Base-by-base conservation (phyloP, 345 rosid species). In the Eucalyptus cloeziana region DNA sequence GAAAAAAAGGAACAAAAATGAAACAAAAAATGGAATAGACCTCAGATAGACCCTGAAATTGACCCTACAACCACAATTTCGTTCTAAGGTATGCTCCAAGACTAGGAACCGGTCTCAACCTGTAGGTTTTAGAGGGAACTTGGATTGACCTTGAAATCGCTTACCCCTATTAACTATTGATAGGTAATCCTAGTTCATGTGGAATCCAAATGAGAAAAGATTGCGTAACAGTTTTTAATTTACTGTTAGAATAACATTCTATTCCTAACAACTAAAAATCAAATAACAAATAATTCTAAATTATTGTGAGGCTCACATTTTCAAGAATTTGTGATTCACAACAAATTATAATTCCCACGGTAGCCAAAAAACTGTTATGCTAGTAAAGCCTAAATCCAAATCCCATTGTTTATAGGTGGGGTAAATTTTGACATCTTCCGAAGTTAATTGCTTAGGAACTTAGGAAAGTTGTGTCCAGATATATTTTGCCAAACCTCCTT, bases 221-320 rank as follows among this genome's bases (percentile, higher is more conserved):
- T 52, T 52, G 4, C 56, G 1, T 52, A 52, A 52, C 0, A 3
- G 4, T 52, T 19, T 52, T 19, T 19, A 3, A 52, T 52, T 52
- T 21, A 52, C 0, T 52, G 1, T 52, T 52, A 52, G 4, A 52
- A 52, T 52, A 52, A 21, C 1, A 21, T 4, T 52, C 10, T 52
- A 21, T 52, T 52, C 10, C 10, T 52, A 52, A 52, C 5, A 52
- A 52, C 10, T 19, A 19, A 52, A 52, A 52, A 8, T 8, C 25
- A 19, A 52, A 52, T 52, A 52, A 52, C 58, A 52, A 52, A 19
- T 52, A 52, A 52, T 52, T 52, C 10, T 21, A 52, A 52, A 52
- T 52, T 52, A 52, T 52, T 52, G 25, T 21, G 25, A 21, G 10
- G 2, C 25, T 52, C 25, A 7, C 0, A 1, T 1, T 52, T 21